Percentiles rank a stretch among this genome's conserved stretches.
Conservation (phyloP, 495 filamentous ascomycete species). For the Pseudomonodictys pantanalensis region DNA sequence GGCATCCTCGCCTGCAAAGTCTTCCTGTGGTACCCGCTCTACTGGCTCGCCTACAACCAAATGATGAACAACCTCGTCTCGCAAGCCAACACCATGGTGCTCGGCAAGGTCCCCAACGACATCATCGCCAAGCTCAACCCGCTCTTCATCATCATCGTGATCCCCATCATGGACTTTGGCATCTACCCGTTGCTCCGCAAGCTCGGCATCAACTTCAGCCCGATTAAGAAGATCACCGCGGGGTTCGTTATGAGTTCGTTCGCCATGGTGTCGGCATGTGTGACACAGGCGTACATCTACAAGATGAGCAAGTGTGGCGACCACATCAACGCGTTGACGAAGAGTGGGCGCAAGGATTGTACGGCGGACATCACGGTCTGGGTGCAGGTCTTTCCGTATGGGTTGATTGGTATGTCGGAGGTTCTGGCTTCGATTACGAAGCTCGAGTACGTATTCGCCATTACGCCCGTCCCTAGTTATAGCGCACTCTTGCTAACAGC, state of each 20-base stretch:
- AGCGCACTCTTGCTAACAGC: background rate
- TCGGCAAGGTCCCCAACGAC: slow-evolving; percentile 74
- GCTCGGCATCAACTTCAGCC: slow-evolving; percentile 62
- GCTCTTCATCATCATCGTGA: slow-evolving; percentile 55
- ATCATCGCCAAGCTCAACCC: slow-evolving; percentile 76
- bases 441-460: slow-evolving; percentile 11
- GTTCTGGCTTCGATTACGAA: slow-evolving; percentile 26
- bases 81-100: slow-evolving; percentile 68
- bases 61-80: slow-evolving; percentile 69
- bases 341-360: background rate
- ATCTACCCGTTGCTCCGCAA: slow-evolving; percentile 63
- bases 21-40: slow-evolving; percentile 54
- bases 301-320: slow-evolving; percentile 6
- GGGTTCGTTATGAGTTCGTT: slow-evolving; percentile 47
- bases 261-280: slow-evolving; percentile 26
- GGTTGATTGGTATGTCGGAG: slow-evolving; percentile 22
- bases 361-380: slow-evolving; percentile 9
- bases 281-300: slow-evolving; percentile 22
- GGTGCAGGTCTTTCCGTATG: slow-evolving; percentile 16
- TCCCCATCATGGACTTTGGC: slow-evolving; percentile 9
- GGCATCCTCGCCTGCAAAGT: slow-evolving; percentile 32
- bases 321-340: background rate
- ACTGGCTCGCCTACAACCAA: slow-evolving; percentile 62
- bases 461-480: background rate
- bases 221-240: slow-evolving; percentile 67